These are phyloP conservation scores for Phytophthora pluvialis DNA, from an alignment of 352 stramenopile genomes.

Conservation along the genomic window DNA sequence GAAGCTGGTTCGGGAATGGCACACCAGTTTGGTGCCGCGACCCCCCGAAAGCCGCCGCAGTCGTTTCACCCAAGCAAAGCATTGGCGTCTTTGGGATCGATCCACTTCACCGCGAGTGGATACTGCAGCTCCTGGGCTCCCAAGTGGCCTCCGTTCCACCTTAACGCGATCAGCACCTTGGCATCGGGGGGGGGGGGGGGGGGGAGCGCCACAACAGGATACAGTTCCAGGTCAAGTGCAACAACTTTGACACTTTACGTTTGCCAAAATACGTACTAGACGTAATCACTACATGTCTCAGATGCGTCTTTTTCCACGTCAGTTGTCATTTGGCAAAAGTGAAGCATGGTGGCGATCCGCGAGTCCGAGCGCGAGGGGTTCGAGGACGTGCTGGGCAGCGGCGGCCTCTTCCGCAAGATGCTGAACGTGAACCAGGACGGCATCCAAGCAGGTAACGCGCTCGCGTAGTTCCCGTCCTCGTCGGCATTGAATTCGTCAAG, in stretches of 20 bases:
- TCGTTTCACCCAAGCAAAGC: no score
- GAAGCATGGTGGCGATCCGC: conserved; percentile 41
- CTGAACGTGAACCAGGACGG: conserved; percentile 60
- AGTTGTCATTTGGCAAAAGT: background rate
- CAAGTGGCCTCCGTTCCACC: no score
- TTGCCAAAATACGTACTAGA: no score
- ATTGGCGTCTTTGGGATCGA: no score
- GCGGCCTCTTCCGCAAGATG: conserved; percentile 80
- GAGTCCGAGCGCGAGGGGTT: conserved; percentile 65
- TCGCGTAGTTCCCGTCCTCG: background rate
- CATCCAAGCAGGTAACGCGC: conserved; percentile 57
- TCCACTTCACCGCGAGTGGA: no score
- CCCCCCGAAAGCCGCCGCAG: background rate
- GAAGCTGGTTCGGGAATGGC: conserved; percentile 9
- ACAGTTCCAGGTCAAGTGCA: no score
- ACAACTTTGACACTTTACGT: no score
- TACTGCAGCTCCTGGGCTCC: no score
- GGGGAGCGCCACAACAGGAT: no score
- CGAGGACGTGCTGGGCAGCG: conserved; percentile 80
- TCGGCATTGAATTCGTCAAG: conserved; percentile 6
- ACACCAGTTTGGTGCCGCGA: background rate
- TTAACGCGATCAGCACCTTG: no score
- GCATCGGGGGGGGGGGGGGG: no score
- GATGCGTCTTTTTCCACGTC: background rate
- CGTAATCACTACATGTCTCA: no score